phyloP scores from a whole-genome alignment of 805 yeast species.

The Metschnikowia vanudenii region DNA sequence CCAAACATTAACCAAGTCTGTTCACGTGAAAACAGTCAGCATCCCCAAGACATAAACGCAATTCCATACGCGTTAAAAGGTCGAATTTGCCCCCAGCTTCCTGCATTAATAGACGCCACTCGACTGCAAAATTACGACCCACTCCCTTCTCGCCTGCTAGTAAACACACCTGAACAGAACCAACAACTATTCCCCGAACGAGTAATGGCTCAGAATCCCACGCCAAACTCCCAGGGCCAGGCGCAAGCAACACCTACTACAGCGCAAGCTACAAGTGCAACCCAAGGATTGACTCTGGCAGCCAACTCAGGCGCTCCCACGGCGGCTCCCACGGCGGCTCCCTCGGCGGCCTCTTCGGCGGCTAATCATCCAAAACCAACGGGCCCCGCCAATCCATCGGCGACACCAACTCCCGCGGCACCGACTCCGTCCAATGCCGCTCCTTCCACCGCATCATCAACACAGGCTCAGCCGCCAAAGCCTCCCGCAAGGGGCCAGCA shows the following conservation, averaged over 20 bases:
- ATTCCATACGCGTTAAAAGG: too few species aligned
- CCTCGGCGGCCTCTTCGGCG: neutral
- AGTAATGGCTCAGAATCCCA: slow-evolving; percentile 1
- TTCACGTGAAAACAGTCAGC: too few species aligned
- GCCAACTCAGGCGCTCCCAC: too few species aligned
- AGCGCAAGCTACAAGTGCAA: too few species aligned
- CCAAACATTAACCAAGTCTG: neutral
- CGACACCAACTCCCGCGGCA: neutral
- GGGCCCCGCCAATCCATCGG: neutral
- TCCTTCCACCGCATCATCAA: neutral
- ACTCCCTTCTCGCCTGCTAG: neutral
- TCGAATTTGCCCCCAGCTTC: too few species aligned
- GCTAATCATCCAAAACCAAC: neutral
- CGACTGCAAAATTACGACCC: too few species aligned
- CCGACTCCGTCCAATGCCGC: neutral
- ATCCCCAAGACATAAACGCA: too few species aligned
- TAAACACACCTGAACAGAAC: neutral
- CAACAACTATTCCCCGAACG: neutral
- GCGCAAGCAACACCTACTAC: neutral
- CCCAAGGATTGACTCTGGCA: too few species aligned
- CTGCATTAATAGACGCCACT: too few species aligned
- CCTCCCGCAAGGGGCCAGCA: slow-evolving; percentile 23
- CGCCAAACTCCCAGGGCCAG: slow-evolving; percentile 1
- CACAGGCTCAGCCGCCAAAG: slow-evolving; percentile 3
- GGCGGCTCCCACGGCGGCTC: too few species aligned